Conservation (phyloP, 2,329 filamentous ascomycete species). For the Talaromyces sp. region DNA sequence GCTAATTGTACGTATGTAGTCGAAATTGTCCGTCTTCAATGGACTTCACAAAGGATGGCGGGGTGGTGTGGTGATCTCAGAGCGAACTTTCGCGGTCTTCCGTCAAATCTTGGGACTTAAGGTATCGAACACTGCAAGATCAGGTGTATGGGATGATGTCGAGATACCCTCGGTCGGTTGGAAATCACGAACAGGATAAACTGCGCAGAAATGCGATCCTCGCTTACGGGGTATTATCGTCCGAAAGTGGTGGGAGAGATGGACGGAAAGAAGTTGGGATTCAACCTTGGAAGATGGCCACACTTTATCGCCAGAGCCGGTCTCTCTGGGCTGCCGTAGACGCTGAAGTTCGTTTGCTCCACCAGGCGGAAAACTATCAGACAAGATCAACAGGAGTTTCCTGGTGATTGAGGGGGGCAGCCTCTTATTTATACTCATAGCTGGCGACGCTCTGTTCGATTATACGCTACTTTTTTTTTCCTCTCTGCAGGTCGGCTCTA, state of each 20-base stretch:
- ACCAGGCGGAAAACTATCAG: not conserved
- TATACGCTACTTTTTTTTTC: not conserved
- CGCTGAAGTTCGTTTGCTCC: not conserved
- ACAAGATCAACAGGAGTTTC: not conserved
- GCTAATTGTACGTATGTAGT: not conserved
- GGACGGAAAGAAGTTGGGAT: not conserved
- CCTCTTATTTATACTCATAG: slow-evolving; percentile 2
- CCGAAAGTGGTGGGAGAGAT: not conserved
- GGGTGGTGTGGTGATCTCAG: not conserved
- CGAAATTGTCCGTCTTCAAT: not conserved
- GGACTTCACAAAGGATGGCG: not conserved
- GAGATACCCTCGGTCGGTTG: not conserved
- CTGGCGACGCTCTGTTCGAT: not conserved
- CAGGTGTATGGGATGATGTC: not conserved
- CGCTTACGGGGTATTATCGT: not conserved
- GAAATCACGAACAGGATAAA: not conserved
- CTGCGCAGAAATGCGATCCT: not conserved
- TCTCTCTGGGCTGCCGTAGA: slow-evolving; percentile 11
- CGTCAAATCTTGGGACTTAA: not conserved
- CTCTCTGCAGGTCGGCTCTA: not conserved
- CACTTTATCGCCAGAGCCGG: slow-evolving; percentile 7
- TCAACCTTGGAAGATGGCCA: slow-evolving; percentile 1
- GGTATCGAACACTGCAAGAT: not conserved
- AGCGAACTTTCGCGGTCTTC: not conserved
- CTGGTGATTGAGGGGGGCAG: not conserved